A percentile compares a stretch with the other conserved stretches of the same genome.
Evolutionary conservation across 257 asterid species (phyloP).

Genomic region (Fraxinus quadrangulata): DNA sequence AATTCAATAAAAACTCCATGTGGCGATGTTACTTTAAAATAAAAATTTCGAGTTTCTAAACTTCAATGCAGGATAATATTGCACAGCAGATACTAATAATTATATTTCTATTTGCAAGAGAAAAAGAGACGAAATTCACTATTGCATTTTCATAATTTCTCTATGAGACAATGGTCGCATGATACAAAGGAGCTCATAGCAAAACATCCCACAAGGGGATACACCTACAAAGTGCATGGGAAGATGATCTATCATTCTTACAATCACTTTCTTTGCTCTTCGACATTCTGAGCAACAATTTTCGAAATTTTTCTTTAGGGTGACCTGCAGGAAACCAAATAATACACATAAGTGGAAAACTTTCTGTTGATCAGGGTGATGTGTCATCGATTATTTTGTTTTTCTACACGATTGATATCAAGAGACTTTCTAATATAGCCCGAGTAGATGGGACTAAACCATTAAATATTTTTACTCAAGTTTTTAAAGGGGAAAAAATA

Average conservation of each 20-base stretch:
- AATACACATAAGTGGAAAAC: background rate
- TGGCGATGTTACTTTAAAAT: background rate
- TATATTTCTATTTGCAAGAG: conserved; percentile 38
- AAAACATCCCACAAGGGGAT: conserved; percentile 36
- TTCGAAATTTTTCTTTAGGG: conserved; percentile 18
- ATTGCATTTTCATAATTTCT: conserved; percentile 36
- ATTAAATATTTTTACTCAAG: background rate
- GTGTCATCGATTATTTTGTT: background rate
- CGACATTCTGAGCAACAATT: conserved; percentile 19
- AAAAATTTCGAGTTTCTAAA: background rate
- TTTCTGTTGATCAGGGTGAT: background rate
- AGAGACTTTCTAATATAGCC: background rate
- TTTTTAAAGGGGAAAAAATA: background rate
- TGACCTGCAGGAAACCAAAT: conserved; percentile 35
- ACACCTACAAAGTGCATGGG: conserved; percentile 24
- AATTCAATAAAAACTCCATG: background rate
- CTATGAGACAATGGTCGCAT: conserved; percentile 44
- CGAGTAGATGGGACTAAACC: background rate
- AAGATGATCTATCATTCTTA: conserved; percentile 47
- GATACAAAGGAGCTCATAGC: conserved; percentile 48
- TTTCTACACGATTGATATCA: background rate
- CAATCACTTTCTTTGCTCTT: conserved; percentile 30
- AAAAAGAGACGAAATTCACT: conserved; percentile 5
- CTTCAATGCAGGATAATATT: background rate
- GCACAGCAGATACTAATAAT: conserved; percentile 26